These are phyloP conservation scores for Fusarium duplospermum DNA, from an alignment of 2,329 filamentous ascomycete species.

Conservation along the genomic window DNA sequence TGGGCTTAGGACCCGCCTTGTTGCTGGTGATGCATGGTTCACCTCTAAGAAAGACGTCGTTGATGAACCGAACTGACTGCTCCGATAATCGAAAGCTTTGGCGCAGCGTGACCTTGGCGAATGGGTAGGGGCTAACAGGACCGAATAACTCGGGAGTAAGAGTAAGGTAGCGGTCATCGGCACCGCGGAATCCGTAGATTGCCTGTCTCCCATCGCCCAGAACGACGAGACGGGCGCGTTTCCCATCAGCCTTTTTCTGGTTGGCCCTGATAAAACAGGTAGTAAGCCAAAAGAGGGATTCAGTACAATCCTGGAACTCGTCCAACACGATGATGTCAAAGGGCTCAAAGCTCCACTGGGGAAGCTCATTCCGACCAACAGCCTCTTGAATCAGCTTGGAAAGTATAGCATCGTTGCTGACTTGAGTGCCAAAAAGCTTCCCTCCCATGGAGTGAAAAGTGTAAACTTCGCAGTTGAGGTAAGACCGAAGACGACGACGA, in stretches of 20 bases:
- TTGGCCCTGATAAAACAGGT: constrained; percentile 42
- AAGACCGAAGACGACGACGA: constrained; percentile 30
- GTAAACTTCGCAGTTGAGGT: constrained; percentile 32
- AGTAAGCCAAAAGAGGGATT: constrained; percentile 42
- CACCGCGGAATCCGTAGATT: constrained; percentile 45
- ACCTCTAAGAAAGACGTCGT: constrained; percentile 41
- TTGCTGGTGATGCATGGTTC: constrained; percentile 45
- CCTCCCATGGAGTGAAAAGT: constrained; percentile 46
- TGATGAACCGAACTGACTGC: constrained; percentile 42
- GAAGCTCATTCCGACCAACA: constrained; percentile 10
- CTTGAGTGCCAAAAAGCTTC: constrained; percentile 26
- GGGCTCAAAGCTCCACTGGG: constrained; percentile 34
- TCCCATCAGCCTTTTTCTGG: constrained; percentile 17
- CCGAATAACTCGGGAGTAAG: constrained; percentile 37
- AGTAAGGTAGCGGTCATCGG: constrained; percentile 45
- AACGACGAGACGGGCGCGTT: constrained; percentile 39
- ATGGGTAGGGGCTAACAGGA: constrained; percentile 36
- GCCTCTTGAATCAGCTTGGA: constrained; percentile 12
- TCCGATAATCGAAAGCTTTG: constrained; percentile 45
- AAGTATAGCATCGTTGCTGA: constrained; percentile 35
- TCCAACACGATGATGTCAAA: constrained; percentile 49
- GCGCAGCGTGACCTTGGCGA: constrained; percentile 28
- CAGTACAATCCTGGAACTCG: constrained; percentile 49
- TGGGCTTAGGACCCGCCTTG: constrained; percentile 44
- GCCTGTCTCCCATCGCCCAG: constrained; percentile 48